Base-by-base conservation (phyloP, 805 yeast genomes). In the Ogataea dorogensis region DNA sequence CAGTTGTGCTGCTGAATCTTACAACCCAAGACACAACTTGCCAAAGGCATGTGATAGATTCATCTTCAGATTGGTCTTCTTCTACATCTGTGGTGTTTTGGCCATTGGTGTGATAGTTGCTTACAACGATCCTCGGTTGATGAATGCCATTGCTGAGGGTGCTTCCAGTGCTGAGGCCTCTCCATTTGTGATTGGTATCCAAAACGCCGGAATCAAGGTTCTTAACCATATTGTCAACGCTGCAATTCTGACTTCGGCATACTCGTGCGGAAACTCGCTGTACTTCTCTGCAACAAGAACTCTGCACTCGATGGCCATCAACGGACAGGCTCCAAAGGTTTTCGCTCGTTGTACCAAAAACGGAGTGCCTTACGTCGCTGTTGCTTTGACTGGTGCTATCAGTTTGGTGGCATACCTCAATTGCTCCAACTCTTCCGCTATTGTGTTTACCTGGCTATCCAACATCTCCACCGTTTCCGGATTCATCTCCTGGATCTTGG, bases 121-220 rank as follows among this genome's bases (percentile, higher is more conserved):
- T 28, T 60, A 62, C 13, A 61, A 57, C 22, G 72, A 70, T 49
- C 55, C 53, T 26, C 55, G 65, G 40, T 61, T 71, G 33, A 60
- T 73, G 47, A 49, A 47, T 30, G 75, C 74, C 12, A 59, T 73
- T 48, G 67, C 63, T n/a, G 62, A 65, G 23, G 81, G 79, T 47
- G 43, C 58, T 10, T 49, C 65, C 10, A 75, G 78, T 44, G 93
- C 94, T 5, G 75, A 81, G 29, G 91, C 91, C 14, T 83, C 94
- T 11, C 96, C 96, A 21, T 87, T 84, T 52, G 91, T 86, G 35
- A 80, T 86, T 56, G 95, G 94, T 36, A 81, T 86, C 52, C 76
- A 76, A 51, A 72, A 70, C 47, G 84, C 86, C 12, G 68, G 75
- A 33, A 84, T 86, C 46, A 55, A 58, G 18, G 89, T 76, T 2